These are phyloP conservation scores for Dissophora ornata DNA, from an alignment of 192 early-diverging fungal genomes.

Conservation along the genomic window DNA sequence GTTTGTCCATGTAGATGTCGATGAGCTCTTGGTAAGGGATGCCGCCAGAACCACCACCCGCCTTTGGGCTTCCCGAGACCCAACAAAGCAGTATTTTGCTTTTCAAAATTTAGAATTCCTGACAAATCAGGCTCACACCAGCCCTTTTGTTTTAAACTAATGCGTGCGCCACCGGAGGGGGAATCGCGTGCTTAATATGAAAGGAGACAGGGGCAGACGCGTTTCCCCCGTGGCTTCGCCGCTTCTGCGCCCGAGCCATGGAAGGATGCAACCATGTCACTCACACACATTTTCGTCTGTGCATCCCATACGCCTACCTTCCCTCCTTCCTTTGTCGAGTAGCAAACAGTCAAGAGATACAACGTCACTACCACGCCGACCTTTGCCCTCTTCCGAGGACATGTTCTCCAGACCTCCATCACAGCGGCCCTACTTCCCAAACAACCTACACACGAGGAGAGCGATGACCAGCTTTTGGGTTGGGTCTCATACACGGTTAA, in stretches of 20 bases:
- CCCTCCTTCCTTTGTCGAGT: constrained; percentile 2
- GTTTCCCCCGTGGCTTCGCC: no score
- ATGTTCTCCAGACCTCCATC: constrained; percentile 39
- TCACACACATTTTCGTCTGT: no score
- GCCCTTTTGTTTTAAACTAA: no score
- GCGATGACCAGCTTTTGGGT: constrained; percentile 36
- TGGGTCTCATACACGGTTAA: constrained; percentile 28
- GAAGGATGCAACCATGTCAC: no score
- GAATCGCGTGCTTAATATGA: constrained; percentile 44
- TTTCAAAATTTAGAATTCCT: no score
- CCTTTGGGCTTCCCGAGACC: not conserved
- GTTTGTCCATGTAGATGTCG: constrained; percentile 44
- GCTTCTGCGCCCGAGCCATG: no score
- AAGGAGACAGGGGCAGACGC: no score
- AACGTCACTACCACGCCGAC: constrained; percentile 34
- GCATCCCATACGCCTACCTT: no score
- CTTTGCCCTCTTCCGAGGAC: constrained; percentile 38
- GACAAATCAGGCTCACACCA: constrained; percentile 1
- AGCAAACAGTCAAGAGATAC: constrained; percentile 40
- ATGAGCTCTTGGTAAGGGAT: constrained; percentile 40
- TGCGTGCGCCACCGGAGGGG: not conserved
- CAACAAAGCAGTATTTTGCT: not conserved
- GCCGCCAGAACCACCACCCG: no score
- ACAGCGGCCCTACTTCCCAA: constrained; percentile 27
- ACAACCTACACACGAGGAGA: constrained; percentile 27